A percentile compares a stretch with the other conserved stretches of the same genome.
phyloP scores from a whole-genome alignment of 225 moss, liverwort and hornwort species.

The Marchantia paleacea region DNA sequence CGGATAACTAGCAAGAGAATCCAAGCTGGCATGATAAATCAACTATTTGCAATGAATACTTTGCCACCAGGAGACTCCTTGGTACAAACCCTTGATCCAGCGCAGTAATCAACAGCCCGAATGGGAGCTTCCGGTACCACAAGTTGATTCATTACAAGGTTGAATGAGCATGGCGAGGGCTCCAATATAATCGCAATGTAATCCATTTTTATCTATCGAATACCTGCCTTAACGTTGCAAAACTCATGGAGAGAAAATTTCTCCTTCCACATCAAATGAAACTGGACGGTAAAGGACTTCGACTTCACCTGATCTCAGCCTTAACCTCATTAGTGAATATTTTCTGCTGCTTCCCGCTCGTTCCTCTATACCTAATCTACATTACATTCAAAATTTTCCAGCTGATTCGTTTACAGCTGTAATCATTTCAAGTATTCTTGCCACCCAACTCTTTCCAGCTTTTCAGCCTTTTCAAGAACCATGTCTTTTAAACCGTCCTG shows the following conservation, averaged over 20 bases:
- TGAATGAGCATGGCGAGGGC: neutral
- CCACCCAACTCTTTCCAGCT: conserved; percentile 66
- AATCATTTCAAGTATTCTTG: conserved; percentile 42
- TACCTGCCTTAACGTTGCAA: conserved; percentile 1
- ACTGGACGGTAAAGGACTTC: neutral
- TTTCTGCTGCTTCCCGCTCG: neutral
- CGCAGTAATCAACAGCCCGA: neutral
- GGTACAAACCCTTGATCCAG: neutral
- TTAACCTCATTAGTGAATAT: neutral
- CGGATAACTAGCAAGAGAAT: no score
- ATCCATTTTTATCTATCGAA: no score
- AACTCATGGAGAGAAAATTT: neutral
- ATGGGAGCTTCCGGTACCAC: neutral
- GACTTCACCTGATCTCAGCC: neutral
- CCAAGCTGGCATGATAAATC: no score
- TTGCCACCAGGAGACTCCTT: no score
- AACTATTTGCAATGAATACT: no score
- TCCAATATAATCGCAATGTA: neutral
- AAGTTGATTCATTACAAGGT: neutral
- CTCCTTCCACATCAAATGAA: neutral
- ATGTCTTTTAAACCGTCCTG: conserved; percentile 67
- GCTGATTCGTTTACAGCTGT: neutral
- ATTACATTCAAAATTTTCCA: conserved; percentile 13
- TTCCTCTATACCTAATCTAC: neutral
- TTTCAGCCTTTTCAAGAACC: conserved; percentile 72